phyloP scores from a whole-genome alignment of 257 asterid species.

The Solanum medicagineum region DNA sequence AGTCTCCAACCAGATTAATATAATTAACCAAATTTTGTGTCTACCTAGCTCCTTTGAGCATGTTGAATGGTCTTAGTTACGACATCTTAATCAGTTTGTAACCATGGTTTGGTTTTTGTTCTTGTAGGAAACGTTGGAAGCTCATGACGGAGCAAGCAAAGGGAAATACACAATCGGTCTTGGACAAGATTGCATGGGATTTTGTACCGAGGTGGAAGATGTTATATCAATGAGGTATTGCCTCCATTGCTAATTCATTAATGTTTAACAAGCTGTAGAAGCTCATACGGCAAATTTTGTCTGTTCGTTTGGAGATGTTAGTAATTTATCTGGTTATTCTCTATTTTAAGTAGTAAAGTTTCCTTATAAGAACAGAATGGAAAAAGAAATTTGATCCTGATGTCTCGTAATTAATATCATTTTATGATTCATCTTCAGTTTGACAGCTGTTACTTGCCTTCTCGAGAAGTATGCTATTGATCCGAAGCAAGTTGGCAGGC shows the following conservation, averaged over 20 bases:
- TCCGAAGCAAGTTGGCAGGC: slow-evolving; percentile 85
- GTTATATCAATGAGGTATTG: slow-evolving; percentile 93
- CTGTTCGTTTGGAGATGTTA: not conserved
- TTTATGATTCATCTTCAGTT: slow-evolving; percentile 35
- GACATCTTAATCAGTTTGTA: not conserved
- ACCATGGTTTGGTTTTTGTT: not conserved
- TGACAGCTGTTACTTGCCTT: slow-evolving; percentile 90
- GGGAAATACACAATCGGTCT: slow-evolving; percentile 99
- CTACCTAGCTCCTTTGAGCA: not conserved
- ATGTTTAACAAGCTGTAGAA: not conserved
- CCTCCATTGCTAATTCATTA: not conserved
- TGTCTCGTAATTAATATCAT: not conserved
- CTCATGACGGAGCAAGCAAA: slow-evolving; percentile 97
- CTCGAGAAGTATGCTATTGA: slow-evolving; percentile 73
- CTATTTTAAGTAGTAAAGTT: not conserved
- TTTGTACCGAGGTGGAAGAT: slow-evolving; percentile 94
- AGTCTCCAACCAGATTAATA: not conserved
- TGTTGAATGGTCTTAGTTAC: not conserved
- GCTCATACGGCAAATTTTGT: not conserved
- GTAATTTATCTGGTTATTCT: not conserved
- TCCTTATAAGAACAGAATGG: not conserved
- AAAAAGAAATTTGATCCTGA: not conserved
- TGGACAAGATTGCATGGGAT: slow-evolving; percentile 99
- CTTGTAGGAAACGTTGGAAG: slow-evolving; percentile 74
- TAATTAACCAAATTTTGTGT: too few relatives aligned